Percentiles rank a stretch among this genome's conserved stretches.
phyloP scores from a whole-genome alignment of 129 eudicot species.

The Calendula officinalis region DNA sequence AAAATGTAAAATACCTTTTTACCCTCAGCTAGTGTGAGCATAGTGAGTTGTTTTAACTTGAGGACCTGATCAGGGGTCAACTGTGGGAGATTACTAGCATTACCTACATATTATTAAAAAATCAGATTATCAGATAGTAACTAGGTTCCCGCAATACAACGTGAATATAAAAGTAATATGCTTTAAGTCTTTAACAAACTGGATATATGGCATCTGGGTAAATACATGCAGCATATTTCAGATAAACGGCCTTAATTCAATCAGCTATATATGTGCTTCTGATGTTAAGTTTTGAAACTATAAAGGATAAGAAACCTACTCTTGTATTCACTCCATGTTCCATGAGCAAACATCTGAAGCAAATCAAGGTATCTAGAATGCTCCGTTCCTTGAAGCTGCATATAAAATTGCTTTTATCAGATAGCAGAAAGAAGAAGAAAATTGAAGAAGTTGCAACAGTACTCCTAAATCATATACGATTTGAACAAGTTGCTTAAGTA shows the following conservation, averaged over 20 bases:
- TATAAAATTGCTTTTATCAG: conserved; percentile 13
- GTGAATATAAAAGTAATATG: too few relatives aligned
- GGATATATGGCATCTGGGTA: too few relatives aligned
- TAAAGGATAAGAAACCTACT: conserved; percentile 43
- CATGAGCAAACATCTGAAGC: conserved; percentile 87
- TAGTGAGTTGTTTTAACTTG: conserved; percentile 86
- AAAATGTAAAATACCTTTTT: conserved; percentile 52
- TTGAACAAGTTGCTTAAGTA: conserved; percentile 16
- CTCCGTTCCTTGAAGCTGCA: conserved; percentile 88
- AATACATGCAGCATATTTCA: too few relatives aligned
- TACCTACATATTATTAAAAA: conserved; percentile 45
- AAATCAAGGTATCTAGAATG: conserved; percentile 58
- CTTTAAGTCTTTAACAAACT: too few relatives aligned
- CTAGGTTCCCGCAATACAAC: too few relatives aligned
- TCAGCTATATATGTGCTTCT: not conserved
- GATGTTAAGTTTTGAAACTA: not conserved
- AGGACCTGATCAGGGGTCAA: conserved; percentile 82
- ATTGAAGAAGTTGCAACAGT: not conserved
- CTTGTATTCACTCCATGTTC: conserved; percentile 93
- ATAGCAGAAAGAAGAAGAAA: not conserved
- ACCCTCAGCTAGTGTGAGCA: conserved; percentile 86
- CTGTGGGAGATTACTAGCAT: conserved; percentile 58
- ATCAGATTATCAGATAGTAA: not conserved
- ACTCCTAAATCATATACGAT: not conserved
- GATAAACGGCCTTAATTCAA: too few relatives aligned